These are phyloP conservation scores for Panicum virgatum DNA, from an alignment of 202 grass and related monocot genomes.

Conservation along the genomic window DNA sequence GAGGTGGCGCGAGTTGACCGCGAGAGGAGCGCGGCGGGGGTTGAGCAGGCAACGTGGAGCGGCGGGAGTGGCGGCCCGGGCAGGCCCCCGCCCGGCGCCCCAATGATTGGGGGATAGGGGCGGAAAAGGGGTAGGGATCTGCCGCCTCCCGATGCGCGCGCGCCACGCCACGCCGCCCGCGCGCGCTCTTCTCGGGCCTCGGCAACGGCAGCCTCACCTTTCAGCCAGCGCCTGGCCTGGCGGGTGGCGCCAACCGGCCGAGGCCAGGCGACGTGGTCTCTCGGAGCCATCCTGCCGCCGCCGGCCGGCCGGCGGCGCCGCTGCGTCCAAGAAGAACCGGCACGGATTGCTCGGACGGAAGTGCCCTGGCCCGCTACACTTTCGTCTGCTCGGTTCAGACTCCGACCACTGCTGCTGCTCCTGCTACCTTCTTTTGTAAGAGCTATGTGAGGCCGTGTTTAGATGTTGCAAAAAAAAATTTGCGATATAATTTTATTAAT, in stretches of 20 bases:
- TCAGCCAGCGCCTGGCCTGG: too few species aligned
- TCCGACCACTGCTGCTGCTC: too few species aligned
- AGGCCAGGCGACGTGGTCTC: too few species aligned
- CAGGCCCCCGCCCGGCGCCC: not conserved
- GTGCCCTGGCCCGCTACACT: not conserved
- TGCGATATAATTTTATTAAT: too few species aligned
- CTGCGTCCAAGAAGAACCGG: not conserved
- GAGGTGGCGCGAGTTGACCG: not conserved
- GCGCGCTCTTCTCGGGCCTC: not conserved
- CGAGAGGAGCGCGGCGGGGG: not conserved
- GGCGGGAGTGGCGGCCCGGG: not conserved
- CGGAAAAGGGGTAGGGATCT: not conserved
- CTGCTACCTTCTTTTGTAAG: not conserved
- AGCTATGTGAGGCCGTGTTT: too few species aligned
- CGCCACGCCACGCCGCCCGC: not conserved
- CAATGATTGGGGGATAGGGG: slow-evolving; percentile 24
- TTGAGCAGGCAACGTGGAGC: not conserved
- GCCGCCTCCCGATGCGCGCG: not conserved
- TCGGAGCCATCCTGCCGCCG: not conserved
- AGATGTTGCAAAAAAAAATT: too few species aligned
- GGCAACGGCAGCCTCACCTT: too few species aligned
- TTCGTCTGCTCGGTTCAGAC: too few species aligned
- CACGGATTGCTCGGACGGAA: not conserved
- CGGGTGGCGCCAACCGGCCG: too few species aligned
- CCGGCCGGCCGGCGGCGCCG: not conserved